A percentile compares a stretch with the other conserved stretches of the same genome.
phyloP scores from a whole-genome alignment of 1,284 basidiomycete genomes.

The Leccinum pachyderme region DNA sequence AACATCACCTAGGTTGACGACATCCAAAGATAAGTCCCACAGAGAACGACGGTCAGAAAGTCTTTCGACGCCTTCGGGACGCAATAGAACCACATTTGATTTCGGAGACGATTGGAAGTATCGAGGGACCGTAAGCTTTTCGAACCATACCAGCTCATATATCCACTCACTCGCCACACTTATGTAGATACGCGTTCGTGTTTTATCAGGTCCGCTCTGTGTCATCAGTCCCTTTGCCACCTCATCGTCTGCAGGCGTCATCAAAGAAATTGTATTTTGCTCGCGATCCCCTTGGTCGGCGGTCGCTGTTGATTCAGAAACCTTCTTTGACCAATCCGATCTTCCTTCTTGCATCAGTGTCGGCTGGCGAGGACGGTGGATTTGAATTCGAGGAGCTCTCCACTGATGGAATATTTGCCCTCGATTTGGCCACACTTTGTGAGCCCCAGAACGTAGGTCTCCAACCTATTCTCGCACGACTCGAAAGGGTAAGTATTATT shows the following conservation, averaged over 20 bases:
- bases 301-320: constrained; percentile 78
- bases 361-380: constrained; percentile 44
- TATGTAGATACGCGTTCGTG: constrained; percentile 75
- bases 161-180: constrained; percentile 1
- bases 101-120: constrained; percentile 49
- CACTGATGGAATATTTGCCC: constrained; percentile 55
- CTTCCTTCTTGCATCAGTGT: constrained; percentile 66
- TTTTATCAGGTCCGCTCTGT: constrained; percentile 63
- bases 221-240: neutral
- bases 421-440: constrained; percentile 42
- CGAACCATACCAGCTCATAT: neutral
- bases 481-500: constrained; percentile 5
- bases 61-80: constrained; percentile 54
- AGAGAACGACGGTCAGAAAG: constrained; percentile 78
- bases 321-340: constrained; percentile 49
- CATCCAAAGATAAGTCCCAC: constrained; percentile 42
- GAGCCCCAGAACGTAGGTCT: constrained; percentile 25
- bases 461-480: neutral
- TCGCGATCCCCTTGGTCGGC: constrained; percentile 87
- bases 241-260: constrained; percentile 37
- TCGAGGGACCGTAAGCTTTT: constrained; percentile 85
- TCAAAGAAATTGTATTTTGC: constrained; percentile 67
- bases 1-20: constrained; percentile 1
- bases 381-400: constrained; percentile 62
- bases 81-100: constrained; percentile 44